These are phyloP conservation scores for Ophiognomonia clavigignenti-juglandacearum DNA, from an alignment of 2,329 filamentous ascomycete genomes.

Conservation along the genomic window DNA sequence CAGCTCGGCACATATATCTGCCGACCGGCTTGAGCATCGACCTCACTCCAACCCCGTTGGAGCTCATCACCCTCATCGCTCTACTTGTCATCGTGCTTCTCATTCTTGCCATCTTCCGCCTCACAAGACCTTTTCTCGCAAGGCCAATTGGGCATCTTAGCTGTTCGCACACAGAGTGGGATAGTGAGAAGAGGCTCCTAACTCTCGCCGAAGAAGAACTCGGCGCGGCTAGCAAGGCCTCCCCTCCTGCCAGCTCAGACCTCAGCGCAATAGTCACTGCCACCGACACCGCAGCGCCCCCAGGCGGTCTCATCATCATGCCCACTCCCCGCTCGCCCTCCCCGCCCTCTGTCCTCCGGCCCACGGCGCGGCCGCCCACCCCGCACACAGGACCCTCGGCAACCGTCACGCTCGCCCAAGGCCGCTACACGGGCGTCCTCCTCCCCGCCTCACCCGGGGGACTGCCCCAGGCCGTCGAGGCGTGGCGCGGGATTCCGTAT, in stretches of 20 bases:
- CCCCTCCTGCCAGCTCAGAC: too few relatives aligned
- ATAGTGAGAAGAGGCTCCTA: background rate
- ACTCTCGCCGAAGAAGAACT: background rate
- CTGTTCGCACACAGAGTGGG: background rate
- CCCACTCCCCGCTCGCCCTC: background rate
- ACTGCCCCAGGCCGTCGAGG: conserved; percentile 39
- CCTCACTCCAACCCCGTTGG: background rate
- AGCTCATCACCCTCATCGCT: too few relatives aligned
- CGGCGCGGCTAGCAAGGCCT: background rate
- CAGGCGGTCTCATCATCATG: background rate
- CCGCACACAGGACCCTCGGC: conserved; percentile 13
- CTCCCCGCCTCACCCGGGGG: conserved; percentile 22
- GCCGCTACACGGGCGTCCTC: conserved; percentile 34
- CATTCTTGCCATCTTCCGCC: background rate
- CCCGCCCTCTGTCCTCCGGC: conserved; percentile 8
- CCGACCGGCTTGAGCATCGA: background rate
- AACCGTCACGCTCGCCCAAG: conserved; percentile 31
- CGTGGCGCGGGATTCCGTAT: conserved; percentile 46
- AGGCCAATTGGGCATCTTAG: background rate
- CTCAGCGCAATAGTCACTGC: too few relatives aligned
- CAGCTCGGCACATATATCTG: background rate
- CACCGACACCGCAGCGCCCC: background rate
- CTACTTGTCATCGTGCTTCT: background rate
- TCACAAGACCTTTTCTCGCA: background rate
- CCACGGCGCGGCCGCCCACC: background rate